Conservation (phyloP, 129 eudicot species). For the Helianthus annuus region DNA sequence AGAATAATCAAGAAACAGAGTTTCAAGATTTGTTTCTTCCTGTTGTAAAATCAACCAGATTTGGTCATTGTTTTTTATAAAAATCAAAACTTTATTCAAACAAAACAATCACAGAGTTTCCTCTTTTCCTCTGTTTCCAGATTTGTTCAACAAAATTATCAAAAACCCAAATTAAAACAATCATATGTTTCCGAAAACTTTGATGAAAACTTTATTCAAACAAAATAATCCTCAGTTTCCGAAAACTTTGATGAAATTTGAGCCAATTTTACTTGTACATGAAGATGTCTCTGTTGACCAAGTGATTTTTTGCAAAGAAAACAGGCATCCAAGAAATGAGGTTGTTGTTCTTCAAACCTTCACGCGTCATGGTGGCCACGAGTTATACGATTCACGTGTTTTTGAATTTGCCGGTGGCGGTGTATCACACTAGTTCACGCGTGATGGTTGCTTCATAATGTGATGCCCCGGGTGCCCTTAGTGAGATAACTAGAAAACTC, state of each 20-base stretch:
- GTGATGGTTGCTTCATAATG: too few species aligned
- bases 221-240: too few species aligned
- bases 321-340: conserved; percentile 48
- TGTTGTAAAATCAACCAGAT: background rate
- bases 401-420: too few species aligned
- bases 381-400: too few species aligned
- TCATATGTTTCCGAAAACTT: background rate
- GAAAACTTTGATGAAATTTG: background rate
- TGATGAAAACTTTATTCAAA: background rate
- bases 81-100: too few species aligned
- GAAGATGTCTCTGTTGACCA: conserved; percentile 54
- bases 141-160: background rate
- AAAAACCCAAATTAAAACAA: background rate
- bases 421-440: too few species aligned
- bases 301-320: conserved; percentile 50
- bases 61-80: too few species aligned
- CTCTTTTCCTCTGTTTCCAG: too few species aligned
- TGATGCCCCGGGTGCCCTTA: too few species aligned
- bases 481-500: too few species aligned
- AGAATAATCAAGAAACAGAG: background rate
- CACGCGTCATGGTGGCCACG: too few species aligned
- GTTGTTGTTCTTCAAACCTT: conserved; percentile 47
- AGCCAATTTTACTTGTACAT: conserved; percentile 49
- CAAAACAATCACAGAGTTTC: background rate
- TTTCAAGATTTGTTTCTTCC: background rate